Evolutionary conservation across 768 basidiomycete genomes (phyloP).

Genomic region (Leccinum variicolor): DNA sequence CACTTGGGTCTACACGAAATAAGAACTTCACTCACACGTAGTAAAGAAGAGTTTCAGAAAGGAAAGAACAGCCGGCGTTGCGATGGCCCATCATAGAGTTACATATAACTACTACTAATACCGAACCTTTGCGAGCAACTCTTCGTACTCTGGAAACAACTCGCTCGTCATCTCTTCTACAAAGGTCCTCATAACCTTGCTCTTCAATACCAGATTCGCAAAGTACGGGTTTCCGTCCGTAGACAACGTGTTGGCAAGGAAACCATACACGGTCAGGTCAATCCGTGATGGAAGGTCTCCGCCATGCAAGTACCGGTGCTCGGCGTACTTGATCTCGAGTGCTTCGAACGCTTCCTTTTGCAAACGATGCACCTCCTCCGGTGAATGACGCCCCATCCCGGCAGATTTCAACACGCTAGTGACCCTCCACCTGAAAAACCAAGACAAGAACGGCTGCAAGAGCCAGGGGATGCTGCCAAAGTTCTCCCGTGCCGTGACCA

Average conservation of each 20-base stretch:
- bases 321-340: constrained; percentile 27
- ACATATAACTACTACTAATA: not conserved
- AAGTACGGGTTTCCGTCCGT: constrained; percentile 27
- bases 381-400: constrained; percentile 33
- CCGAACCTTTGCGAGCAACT: constrained; percentile 11
- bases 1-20: too few species aligned
- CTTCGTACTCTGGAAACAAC: constrained; percentile 28
- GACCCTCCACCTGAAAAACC: constrained; percentile 22
- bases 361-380: constrained; percentile 29
- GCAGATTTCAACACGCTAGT: constrained; percentile 13
- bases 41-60: not conserved
- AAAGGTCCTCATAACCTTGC: constrained; percentile 17
- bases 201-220: constrained; percentile 18
- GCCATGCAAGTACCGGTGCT: constrained; percentile 25
- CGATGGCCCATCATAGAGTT: constrained; percentile 6
- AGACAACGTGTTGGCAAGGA: constrained; percentile 29
- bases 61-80: constrained; percentile 4
- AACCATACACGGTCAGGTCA: constrained; percentile 29
- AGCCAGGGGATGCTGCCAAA: constrained; percentile 16
- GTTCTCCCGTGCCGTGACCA: constrained; percentile 7
- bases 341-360: constrained; percentile 30
- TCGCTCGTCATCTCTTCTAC: constrained; percentile 21
- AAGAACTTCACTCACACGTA: constrained; percentile 9
- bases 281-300: constrained; percentile 24
- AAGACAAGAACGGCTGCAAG: constrained; percentile 20